Percentiles rank a stretch among this genome's conserved stretches.
phyloP scores from a whole-genome alignment of 768 basidiomycete species.

The Rhizopogon vulgaris region DNA sequence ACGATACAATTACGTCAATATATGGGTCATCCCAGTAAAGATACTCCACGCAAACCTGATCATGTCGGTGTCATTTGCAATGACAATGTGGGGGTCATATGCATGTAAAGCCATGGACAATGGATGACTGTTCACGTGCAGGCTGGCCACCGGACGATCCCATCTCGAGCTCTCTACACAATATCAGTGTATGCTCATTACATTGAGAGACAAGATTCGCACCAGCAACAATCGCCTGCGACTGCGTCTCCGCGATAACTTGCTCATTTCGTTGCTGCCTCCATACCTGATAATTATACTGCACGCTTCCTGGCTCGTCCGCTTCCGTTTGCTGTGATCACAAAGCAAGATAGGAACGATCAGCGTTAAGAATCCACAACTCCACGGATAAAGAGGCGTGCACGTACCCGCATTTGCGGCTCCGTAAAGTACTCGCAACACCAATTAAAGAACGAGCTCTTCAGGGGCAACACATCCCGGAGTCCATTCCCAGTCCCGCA shows the following conservation, averaged over 20 bases:
- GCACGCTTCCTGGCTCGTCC: conserved; percentile 91
- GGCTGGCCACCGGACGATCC: conserved; percentile 65
- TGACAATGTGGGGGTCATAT: conserved; percentile 82
- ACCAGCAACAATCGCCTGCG: conserved; percentile 75
- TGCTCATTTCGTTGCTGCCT: conserved; percentile 85
- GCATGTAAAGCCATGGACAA: conserved; percentile 85
- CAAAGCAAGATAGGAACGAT: background rate
- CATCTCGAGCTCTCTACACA: conserved; percentile 54
- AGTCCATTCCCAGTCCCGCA: conserved; percentile 77
- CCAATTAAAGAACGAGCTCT: conserved; percentile 93
- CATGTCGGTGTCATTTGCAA: conserved; percentile 82
- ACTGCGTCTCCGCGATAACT: conserved; percentile 60
- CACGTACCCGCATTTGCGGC: conserved; percentile 92
- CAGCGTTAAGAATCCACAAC: conserved; percentile 4
- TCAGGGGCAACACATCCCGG: conserved; percentile 81
- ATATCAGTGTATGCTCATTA: background rate
- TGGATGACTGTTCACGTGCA: conserved; percentile 56
- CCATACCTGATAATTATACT: conserved; percentile 96
- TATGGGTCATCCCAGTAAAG: background rate
- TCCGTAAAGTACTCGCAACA: conserved; percentile 96
- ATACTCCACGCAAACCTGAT: conserved; percentile 53
- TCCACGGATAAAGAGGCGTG: background rate
- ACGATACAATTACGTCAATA: background rate
- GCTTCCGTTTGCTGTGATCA: conserved; percentile 75
- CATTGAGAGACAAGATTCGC: conserved; percentile 17